These are phyloP conservation scores for Hansenula sp. DNA, from an alignment of 1,139 yeast genomes.

Conservation along the genomic window DNA sequence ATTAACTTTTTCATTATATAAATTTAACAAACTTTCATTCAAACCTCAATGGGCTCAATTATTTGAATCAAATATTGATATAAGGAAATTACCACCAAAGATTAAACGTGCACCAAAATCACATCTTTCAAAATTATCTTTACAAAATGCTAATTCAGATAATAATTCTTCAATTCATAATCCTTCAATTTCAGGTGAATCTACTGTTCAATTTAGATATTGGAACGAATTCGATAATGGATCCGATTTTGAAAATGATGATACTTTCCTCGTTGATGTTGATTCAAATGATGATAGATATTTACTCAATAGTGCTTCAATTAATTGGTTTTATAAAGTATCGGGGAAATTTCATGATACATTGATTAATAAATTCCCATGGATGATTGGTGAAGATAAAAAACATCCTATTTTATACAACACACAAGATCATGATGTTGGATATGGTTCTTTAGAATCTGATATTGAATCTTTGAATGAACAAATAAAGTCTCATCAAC, in stretches of 20 bases:
- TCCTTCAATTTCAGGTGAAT: slow-evolving; percentile 24
- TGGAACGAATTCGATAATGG: slow-evolving; percentile 76
- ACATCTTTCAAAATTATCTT: neutral
- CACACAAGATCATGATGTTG: neutral
- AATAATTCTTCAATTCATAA: neutral
- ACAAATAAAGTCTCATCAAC: slow-evolving; percentile 7
- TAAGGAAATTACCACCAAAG: slow-evolving; percentile 31
- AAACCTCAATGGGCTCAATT: slow-evolving; percentile 28
- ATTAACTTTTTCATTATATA: slow-evolving; percentile 27
- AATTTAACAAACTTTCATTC: slow-evolving; percentile 12
- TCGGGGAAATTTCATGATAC: slow-evolving; percentile 9
- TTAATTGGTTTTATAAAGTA: slow-evolving; percentile 28
- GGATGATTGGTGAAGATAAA: neutral
- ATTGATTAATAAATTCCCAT: slow-evolving; percentile 12
- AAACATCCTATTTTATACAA: neutral
- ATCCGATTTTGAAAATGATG: slow-evolving; percentile 38
- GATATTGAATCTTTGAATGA: slow-evolving; percentile 13
- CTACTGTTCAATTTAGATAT: slow-evolving; percentile 39
- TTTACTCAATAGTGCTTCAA: slow-evolving; percentile 29
- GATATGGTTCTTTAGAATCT: slow-evolving; percentile 9
- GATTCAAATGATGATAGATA: slow-evolving; percentile 26
- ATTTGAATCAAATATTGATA: slow-evolving; percentile 25
- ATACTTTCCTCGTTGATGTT: slow-evolving; percentile 27
- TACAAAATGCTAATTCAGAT: slow-evolving; percentile 5
- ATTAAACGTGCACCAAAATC: neutral